phyloP scores from a whole-genome alignment of 208 protist species.

The Leishmania mexicana region DNA sequence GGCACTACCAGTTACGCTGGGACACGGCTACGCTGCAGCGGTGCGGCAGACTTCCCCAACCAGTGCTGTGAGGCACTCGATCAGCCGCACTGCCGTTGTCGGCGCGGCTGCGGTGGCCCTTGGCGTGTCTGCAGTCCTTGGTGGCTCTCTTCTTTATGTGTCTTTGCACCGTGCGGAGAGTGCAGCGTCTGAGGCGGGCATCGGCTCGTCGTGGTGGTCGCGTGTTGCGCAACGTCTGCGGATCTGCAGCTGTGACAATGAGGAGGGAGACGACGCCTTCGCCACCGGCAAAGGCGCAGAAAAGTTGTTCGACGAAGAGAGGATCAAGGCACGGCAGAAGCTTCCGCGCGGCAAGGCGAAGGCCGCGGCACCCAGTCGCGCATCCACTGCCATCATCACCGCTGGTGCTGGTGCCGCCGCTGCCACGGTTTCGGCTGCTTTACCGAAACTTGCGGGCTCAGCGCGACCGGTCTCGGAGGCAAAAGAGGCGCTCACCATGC shows the following conservation, averaged over 20 bases:
- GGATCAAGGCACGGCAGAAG: conserved; percentile 19
- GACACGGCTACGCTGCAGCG: conserved; percentile 10
- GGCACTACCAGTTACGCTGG: not conserved
- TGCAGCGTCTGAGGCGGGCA: not conserved
- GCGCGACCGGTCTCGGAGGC: not conserved
- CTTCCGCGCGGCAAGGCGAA: not conserved
- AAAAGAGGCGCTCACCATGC: not conserved
- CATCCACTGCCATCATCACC: not conserved
- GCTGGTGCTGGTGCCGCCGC: not conserved
- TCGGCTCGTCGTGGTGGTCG: conserved; percentile 21
- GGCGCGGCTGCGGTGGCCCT: conserved; percentile 7
- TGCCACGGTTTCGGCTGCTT: not conserved
- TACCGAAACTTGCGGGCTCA: not conserved
- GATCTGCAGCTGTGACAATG: conserved; percentile 4
- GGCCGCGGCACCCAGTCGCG: not conserved
- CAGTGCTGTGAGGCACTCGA: not conserved
- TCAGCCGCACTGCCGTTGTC: not conserved
- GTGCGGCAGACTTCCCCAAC: not conserved
- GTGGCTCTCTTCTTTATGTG: conserved; percentile 16
- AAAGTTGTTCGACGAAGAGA: conserved; percentile 36
- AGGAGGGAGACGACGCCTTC: conserved; percentile 59
- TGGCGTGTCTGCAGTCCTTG: conserved; percentile 20
- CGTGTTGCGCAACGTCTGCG: not conserved
- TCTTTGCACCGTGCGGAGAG: not conserved
- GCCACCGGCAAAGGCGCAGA: conserved; percentile 36